Base-by-base conservation (phyloP, 306 rosid species). In the Cucumis hystrix region DNA sequence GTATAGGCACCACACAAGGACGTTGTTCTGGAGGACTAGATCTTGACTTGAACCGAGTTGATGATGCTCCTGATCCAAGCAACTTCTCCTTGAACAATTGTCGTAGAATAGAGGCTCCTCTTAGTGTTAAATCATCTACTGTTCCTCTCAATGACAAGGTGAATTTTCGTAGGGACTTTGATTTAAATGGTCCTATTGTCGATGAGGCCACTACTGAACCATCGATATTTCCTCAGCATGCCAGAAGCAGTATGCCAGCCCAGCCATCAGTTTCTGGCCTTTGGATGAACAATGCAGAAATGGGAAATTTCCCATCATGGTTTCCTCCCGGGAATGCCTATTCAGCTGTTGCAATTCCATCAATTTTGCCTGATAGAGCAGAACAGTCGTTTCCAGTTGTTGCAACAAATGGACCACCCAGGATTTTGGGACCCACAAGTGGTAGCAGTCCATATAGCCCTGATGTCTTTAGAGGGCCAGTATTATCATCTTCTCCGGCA, bases 1-100 rank as follows among this genome's bases (percentile, higher is more conserved):
- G 65, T 54, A 62, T 45, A 68, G 76, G 68, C 45, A 78, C 83
- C 41, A 63, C 83, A 33, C 82, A 85, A 70, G 78, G 70, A 58
- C 85, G 83, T 35, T 54, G 80, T 61, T 67, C 82, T 62, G 93
- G 96, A 39, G 88, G 94, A 21, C 86, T 87, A 80, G 94, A 80
- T 84, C 97, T 91, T 83, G 97, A 91, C 83, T 85, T 91, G 73
- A 91, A 91, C 79, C 80, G 69, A 79, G 79, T 78, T 49, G 92
- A 83, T 52, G 94, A 84, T 51, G 83, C 82, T 80, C 82, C 94
- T 58, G 94, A 91, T 39, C 52, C 75, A 69, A 87, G 86, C 68
- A 78, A 77, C 81, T 81, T 75, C 82, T 84, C 78, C 55, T 35
- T 66, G 21, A 84, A 83, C 79, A 85, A 51, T 69, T 68, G 77